Conservation (phyloP, 2,329 filamentous ascomycete genomes). For the Xylariales sp. region DNA sequence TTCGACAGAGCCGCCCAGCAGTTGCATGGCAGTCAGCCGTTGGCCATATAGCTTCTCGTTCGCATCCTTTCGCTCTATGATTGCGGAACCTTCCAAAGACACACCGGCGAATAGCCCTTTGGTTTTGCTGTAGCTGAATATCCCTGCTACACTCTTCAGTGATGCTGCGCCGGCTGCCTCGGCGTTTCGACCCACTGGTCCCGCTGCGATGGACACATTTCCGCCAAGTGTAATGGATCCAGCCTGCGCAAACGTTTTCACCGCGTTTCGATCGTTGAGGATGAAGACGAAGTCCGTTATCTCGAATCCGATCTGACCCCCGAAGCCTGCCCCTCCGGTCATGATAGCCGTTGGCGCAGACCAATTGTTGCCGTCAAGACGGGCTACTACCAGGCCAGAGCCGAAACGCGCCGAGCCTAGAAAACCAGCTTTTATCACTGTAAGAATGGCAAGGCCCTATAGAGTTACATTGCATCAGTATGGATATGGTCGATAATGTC, state of each 20-base stretch:
- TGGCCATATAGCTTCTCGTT: conserved; percentile 94
- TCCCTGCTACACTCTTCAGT: conserved; percentile 79
- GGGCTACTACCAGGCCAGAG: conserved; percentile 75
- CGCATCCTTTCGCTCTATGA: conserved; percentile 92
- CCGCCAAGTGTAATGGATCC: conserved; percentile 90
- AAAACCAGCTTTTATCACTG: conserved; percentile 83
- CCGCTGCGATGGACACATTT: conserved; percentile 93
- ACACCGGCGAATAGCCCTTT: conserved; percentile 97
- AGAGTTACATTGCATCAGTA: no score
- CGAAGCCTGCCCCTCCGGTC: conserved; percentile 76
- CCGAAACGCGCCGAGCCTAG: conserved; percentile 78
- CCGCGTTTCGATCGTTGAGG: conserved; percentile 83
- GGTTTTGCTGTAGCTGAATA: conserved; percentile 97
- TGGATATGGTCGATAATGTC: no score
- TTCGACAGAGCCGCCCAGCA: conserved; percentile 72
- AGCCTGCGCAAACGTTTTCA: conserved; percentile 89
- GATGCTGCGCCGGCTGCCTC: conserved; percentile 94
- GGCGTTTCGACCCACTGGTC: conserved; percentile 88
- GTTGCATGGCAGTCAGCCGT: conserved; percentile 72
- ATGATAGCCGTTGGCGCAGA: conserved; percentile 78
- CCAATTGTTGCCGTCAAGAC: conserved; percentile 73
- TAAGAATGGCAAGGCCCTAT: conserved; percentile 76
- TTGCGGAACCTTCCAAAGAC: conserved; percentile 84
- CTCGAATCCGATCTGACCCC: conserved; percentile 83
- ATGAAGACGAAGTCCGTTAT: conserved; percentile 97